These are phyloP conservation scores for Aspergillus cavernicola DNA, from an alignment of 495 filamentous ascomycete genomes.

Conservation along the genomic window DNA sequence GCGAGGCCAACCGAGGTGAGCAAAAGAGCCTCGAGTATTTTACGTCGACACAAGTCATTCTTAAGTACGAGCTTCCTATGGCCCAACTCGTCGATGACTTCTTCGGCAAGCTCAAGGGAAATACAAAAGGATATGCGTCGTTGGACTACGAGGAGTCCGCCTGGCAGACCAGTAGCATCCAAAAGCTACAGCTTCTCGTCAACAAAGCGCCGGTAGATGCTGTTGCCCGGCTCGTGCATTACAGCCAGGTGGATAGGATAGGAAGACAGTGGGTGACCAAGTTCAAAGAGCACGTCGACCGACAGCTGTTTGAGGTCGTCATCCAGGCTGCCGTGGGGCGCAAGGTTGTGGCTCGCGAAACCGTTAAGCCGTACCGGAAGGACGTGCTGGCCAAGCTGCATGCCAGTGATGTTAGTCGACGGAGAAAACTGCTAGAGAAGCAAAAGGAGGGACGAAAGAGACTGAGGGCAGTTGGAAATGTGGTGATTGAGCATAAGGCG, in stretches of 20 bases:
- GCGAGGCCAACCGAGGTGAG: constrained; percentile 81
- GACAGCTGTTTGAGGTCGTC: constrained; percentile 94
- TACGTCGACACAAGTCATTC: constrained; percentile 88
- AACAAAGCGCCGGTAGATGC: constrained; percentile 93
- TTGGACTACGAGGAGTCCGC: constrained; percentile 95
- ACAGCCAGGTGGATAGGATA: constrained; percentile 68
- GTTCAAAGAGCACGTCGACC: constrained; percentile 93
- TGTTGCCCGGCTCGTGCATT: constrained; percentile 83
- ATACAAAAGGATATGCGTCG: constrained; percentile 77
- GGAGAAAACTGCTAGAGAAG: constrained; percentile 88
- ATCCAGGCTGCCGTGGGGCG: constrained; percentile 89
- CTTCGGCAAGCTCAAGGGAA: constrained; percentile 93
- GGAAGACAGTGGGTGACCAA: constrained; percentile 88
- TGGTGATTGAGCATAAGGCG: constrained; percentile 87
- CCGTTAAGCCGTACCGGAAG: constrained; percentile 94
- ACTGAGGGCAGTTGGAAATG: constrained; percentile 66
- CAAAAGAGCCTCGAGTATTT: constrained; percentile 88
- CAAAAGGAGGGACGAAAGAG: constrained; percentile 96
- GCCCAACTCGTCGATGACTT: constrained; percentile 92
- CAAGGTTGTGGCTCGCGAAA: constrained; percentile 84
- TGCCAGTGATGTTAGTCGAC: constrained; percentile 77
- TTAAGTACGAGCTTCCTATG: constrained; percentile 87
- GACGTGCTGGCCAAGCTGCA: constrained; percentile 92
- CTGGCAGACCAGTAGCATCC: constrained; percentile 73
- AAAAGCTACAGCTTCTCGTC: constrained; percentile 89